phyloP scores from a whole-genome alignment of 257 asterid genomes.

The Verbena officinalis region DNA sequence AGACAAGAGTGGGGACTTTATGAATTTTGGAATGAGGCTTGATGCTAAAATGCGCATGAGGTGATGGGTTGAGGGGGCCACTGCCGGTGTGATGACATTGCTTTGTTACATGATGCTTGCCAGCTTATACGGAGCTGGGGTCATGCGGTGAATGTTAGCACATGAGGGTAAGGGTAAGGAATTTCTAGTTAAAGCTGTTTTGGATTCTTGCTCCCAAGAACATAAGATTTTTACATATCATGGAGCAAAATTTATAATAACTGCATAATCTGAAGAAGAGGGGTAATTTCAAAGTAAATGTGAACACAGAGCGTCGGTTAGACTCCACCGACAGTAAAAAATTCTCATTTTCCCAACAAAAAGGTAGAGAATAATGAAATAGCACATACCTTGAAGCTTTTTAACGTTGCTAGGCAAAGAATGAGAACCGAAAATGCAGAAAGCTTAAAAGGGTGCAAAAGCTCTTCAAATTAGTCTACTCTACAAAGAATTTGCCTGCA shows the following conservation, averaged over 20 bases:
- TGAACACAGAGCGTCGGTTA: constrained; percentile 5
- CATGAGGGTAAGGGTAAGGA: constrained; percentile 6
- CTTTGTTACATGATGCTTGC: constrained; percentile 31
- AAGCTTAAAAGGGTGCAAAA: constrained; percentile 8
- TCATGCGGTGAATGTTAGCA: constrained; percentile 33
- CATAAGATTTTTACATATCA: too few species aligned
- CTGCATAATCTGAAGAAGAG: background rate
- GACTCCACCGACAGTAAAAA: constrained; percentile 44
- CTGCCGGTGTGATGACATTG: constrained; percentile 21
- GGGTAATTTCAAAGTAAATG: constrained; percentile 16
- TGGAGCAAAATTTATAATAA: too few species aligned
- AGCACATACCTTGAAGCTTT: constrained; percentile 31
- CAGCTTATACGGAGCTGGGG: constrained; percentile 32
- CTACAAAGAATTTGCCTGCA: constrained; percentile 17
- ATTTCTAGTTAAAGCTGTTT: constrained; percentile 27
- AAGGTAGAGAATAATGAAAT: background rate
- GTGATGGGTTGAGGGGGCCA: constrained; percentile 17
- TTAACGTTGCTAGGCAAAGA: background rate
- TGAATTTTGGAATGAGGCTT: constrained; percentile 7
- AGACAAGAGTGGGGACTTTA: constrained; percentile 12
- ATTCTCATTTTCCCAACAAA: background rate
- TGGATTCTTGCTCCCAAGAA: constrained; percentile 35
- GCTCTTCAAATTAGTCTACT: constrained; percentile 5
- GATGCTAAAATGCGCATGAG: constrained; percentile 38
- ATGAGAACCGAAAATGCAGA: constrained; percentile 26